Percentiles rank a stretch among this genome's conserved stretches.
These are phyloP conservation scores for Phytopythium sindhum DNA, from an alignment of 352 stramenopile genomes.

Conservation along the genomic window DNA sequence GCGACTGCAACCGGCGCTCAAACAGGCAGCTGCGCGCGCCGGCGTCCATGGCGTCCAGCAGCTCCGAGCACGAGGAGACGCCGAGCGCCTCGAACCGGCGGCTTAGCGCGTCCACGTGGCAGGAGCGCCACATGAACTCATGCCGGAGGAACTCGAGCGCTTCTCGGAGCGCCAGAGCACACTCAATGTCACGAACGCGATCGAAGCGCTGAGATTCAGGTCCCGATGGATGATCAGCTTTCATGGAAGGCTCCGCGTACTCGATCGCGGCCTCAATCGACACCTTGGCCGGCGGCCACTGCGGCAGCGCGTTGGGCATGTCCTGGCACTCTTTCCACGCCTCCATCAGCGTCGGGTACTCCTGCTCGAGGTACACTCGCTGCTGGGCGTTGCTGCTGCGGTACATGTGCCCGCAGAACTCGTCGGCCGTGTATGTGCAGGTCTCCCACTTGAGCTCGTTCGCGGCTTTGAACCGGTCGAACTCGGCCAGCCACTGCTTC, in stretches of 20 bases:
- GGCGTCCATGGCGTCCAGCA: constrained; percentile 26
- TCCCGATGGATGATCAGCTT: background rate
- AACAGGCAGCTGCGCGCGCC: constrained; percentile 25
- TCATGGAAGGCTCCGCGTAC: constrained; percentile 8
- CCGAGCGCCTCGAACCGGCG: constrained; percentile 27
- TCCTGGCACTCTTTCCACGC: constrained; percentile 34
- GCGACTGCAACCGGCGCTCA: constrained; percentile 44
- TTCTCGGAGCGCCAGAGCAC: constrained; percentile 20
- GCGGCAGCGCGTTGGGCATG: constrained; percentile 19
- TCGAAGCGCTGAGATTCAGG: background rate
- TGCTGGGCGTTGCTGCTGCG: constrained; percentile 45
- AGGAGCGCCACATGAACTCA: constrained; percentile 43
- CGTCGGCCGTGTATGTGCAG: constrained; percentile 60
- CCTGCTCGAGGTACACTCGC: constrained; percentile 32
- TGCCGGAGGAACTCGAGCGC: constrained; percentile 27
- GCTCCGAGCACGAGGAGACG: constrained; percentile 40
- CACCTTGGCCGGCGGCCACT: constrained; percentile 35
- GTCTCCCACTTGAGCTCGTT: constrained; percentile 57
- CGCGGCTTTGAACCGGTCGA: constrained; percentile 39
- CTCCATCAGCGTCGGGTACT: constrained; percentile 64
- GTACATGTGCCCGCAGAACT: constrained; percentile 66
- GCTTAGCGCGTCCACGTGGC: constrained; percentile 31
- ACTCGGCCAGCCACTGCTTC: constrained; percentile 54
- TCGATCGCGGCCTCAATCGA: constrained; percentile 13
- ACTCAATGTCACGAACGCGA: constrained; percentile 19